Evolutionary conservation across 352 stramenopile genomes (phyloP).

Genomic region (Globisporangium apiculatum): DNA sequence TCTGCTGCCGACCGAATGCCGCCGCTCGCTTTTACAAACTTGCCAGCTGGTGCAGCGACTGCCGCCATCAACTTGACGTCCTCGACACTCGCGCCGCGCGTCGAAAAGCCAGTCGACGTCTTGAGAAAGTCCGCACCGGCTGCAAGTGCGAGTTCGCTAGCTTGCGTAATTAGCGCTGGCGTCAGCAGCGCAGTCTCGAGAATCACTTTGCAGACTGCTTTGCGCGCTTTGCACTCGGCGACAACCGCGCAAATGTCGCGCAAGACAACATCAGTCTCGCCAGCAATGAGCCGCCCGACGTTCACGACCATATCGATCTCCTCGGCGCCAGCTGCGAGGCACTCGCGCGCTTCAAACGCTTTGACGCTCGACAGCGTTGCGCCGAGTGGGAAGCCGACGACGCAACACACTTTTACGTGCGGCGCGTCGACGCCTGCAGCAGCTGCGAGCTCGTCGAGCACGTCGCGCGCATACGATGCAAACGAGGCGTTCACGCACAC

Average conservation of each 20-base stretch:
- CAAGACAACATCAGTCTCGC: slow-evolving; percentile 69
- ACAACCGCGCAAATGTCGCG: slow-evolving; percentile 71
- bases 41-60: slow-evolving; percentile 46
- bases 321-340: slow-evolving; percentile 59
- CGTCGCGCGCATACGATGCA: slow-evolving; percentile 50
- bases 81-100: slow-evolving; percentile 70
- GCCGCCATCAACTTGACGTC: slow-evolving; percentile 69
- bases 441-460: slow-evolving; percentile 38
- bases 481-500: slow-evolving; percentile 83
- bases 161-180: slow-evolving; percentile 59
- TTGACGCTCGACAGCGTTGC: slow-evolving; percentile 52
- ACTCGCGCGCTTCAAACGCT: slow-evolving; percentile 62
- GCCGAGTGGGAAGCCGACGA: slow-evolving; percentile 76
- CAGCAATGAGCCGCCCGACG: slow-evolving; percentile 48
- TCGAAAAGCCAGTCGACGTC: slow-evolving; percentile 82
- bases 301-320: slow-evolving; percentile 89
- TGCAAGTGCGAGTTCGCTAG: slow-evolving; percentile 55
- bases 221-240: slow-evolving; percentile 50
- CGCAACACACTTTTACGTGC: slow-evolving; percentile 62
- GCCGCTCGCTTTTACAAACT: slow-evolving; percentile 79
- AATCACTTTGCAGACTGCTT: slow-evolving; percentile 73
- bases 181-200: slow-evolving; percentile 77
- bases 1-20: slow-evolving; percentile 66
- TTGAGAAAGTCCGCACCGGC: slow-evolving; percentile 84
- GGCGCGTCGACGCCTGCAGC: slow-evolving; percentile 25